Conservation (phyloP, 768 basidiomycete species). For the Leccinum incarnatum region DNA sequence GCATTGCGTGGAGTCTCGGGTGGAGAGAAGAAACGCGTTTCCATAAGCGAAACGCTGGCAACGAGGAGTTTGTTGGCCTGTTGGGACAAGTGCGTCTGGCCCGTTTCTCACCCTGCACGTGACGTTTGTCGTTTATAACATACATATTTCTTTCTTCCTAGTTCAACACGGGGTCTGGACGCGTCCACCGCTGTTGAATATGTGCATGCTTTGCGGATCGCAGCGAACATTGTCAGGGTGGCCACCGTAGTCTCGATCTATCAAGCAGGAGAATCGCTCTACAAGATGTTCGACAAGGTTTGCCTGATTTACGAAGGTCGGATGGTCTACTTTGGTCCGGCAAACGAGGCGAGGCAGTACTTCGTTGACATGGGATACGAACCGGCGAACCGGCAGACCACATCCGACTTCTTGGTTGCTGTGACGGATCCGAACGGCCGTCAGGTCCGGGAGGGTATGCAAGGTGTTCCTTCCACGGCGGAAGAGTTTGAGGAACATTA, state of each 20-base stretch:
- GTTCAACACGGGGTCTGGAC: slow-evolving; percentile 65
- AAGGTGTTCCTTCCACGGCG: slow-evolving; percentile 42
- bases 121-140: slow-evolving; percentile 48
- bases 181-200: slow-evolving; percentile 74
- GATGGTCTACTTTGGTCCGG: slow-evolving; percentile 60
- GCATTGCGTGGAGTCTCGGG: slow-evolving; percentile 71
- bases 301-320: slow-evolving; percentile 59
- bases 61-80: slow-evolving; percentile 71
- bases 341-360: slow-evolving; percentile 51
- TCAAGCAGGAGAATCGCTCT: slow-evolving; percentile 74
- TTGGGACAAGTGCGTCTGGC: slow-evolving; percentile 59
- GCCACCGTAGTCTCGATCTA: slow-evolving; percentile 81
- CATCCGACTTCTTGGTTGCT: slow-evolving; percentile 57
- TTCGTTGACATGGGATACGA: slow-evolving; percentile 57
- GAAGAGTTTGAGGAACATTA: slow-evolving; percentile 57
- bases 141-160: slow-evolving; percentile 24
- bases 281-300: slow-evolving; percentile 68
- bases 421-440: slow-evolving; percentile 67
- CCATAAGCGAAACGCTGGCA: slow-evolving; percentile 69
- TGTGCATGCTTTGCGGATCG: slow-evolving; percentile 63
- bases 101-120: slow-evolving; percentile 16
- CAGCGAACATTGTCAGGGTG: slow-evolving; percentile 51
- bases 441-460: slow-evolving; percentile 32
- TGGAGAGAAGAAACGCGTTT: slow-evolving; percentile 81
- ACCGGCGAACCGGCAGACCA: slow-evolving; percentile 57